These are phyloP conservation scores for Morella rubra DNA, from an alignment of 306 rosid genomes.

Conservation along the genomic window DNA sequence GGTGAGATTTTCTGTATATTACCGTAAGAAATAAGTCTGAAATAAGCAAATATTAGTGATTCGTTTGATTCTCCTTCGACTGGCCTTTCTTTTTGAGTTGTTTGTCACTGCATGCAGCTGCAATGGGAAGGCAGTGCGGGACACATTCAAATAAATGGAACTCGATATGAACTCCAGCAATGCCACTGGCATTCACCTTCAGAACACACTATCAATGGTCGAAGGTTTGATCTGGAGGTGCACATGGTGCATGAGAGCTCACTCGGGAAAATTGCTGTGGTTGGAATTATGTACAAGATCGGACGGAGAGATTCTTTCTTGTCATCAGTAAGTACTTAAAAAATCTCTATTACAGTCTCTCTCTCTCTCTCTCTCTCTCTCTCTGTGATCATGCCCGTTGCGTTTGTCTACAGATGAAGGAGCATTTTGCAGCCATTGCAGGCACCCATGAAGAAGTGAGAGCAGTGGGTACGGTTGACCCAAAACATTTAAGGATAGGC, in stretches of 20 bases:
- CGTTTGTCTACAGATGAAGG: constrained; percentile 32
- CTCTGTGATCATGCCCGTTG: background rate
- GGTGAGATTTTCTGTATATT: background rate
- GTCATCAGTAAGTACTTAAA: constrained; percentile 38
- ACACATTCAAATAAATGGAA: constrained; percentile 46
- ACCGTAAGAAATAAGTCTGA: background rate
- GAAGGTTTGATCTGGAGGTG: constrained; percentile 55
- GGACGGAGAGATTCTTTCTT: constrained; percentile 56
- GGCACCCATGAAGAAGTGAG: constrained; percentile 8
- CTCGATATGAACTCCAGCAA: constrained; percentile 48
- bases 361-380: background rate
- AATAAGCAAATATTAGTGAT: background rate
- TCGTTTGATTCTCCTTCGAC: background rate
- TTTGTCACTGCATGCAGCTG: constrained; percentile 40
- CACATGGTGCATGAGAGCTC: constrained; percentile 64
- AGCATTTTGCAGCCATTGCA: constrained; percentile 33
- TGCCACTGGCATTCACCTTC: constrained; percentile 85
- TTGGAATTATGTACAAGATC: constrained; percentile 50
- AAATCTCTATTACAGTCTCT: background rate
- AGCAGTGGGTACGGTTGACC: constrained; percentile 42
- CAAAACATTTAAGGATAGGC: constrained; percentile 27
- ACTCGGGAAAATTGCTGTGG: constrained; percentile 46
- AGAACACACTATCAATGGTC: constrained; percentile 66
- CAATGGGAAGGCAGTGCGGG: constrained; percentile 44
- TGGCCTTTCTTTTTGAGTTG: too few species aligned